Base-by-base conservation (phyloP, 2,329 filamentous ascomycete genomes). In the Didymella pinodella region DNA sequence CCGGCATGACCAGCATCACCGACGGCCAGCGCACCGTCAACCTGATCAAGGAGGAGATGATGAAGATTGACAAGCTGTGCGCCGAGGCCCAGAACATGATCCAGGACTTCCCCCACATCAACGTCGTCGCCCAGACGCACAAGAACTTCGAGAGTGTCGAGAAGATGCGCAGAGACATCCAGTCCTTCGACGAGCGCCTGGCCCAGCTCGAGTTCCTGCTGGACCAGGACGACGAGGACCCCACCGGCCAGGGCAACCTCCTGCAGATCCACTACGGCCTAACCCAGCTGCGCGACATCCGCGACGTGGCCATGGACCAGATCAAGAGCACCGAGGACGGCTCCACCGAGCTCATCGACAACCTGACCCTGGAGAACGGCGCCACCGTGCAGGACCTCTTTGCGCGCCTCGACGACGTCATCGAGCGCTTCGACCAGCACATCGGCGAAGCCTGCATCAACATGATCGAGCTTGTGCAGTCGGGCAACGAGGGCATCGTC, bases 31-130 rank as follows among this genome's bases (percentile, higher is more conserved):
- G 93, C 77, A 92, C 92, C 61, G 91, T 99, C 34, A 90, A 92
- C 74, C 87, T 90, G 70, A 97, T 97, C 80, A 97, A 96, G 78
- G 94, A 98, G 67, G 95, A 99, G 81, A 95, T 99, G 87, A 93
- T 96, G 84, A 96, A 94, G 80, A 98, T 99, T 72, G 95, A 99
- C 82, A 93, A 92, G 80, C 86, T 99, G 65, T 99, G 95, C 81
- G 93, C 93, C 64, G 96, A 99, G 79, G 93, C 93, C 54, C 94
- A 98, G 82, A 92, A 92, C 75, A 97, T 97, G 88, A 97, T 99
- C 72, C 89, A 91, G 73, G 95, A 99, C 82, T 98, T 99, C 78
- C 90, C 90, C 34, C 92, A 92, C 74, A 95, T 96, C 83, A 95
- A 96, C 77, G 82, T 92, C 61, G 91, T 96, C 54, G 94, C 94